A percentile compares a stretch with the other conserved stretches of the same genome.
phyloP scores from a whole-genome alignment of 495 filamentous ascomycete species.

The Tuber magnatum region DNA sequence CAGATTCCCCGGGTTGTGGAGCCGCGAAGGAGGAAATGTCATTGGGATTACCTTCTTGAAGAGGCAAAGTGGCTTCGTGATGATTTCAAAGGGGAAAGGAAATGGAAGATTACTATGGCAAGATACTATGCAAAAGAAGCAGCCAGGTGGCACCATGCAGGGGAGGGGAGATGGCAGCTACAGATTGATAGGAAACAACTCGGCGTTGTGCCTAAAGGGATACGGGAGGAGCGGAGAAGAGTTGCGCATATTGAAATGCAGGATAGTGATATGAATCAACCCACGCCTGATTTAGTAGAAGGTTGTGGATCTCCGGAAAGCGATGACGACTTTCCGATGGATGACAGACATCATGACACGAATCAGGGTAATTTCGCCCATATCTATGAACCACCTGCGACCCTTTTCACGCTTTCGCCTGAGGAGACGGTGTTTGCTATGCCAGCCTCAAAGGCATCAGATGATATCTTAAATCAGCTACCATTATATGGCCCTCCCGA shows the following conservation, averaged over 20 bases:
- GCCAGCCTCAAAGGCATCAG: conserved; percentile 64
- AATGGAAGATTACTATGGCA: conserved; percentile 82
- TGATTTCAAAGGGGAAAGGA: conserved; percentile 87
- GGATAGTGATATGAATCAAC: conserved; percentile 42
- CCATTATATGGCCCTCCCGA: conserved; percentile 65
- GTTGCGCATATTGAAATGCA: conserved; percentile 35
- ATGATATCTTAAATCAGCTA: conserved; percentile 77
- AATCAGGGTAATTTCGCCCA: conserved; percentile 15
- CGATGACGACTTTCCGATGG: conserved; percentile 45
- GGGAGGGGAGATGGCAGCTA: conserved; percentile 22
- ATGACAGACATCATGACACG: conserved; percentile 19
- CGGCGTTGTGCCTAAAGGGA: conserved; percentile 33
- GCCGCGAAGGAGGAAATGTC: conserved; percentile 63
- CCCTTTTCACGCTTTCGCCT: conserved; percentile 71
- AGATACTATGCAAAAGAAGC: conserved; percentile 39
- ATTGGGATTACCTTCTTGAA: conserved; percentile 77
- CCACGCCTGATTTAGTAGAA: conserved; percentile 65
- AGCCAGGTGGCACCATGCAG: conserved; percentile 31
- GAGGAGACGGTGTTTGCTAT: conserved; percentile 77
- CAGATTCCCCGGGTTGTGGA: conserved; percentile 74
- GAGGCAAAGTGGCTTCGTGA: conserved; percentile 97
- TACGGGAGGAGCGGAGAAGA: conserved; percentile 26
- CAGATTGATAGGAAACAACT: conserved; percentile 30
- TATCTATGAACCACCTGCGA: conserved; percentile 51
- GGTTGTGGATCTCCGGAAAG: conserved; percentile 49